These are phyloP conservation scores for Emiliania huxleyi DNA, from an alignment of 78 protist species.

Conservation along the genomic window DNA sequence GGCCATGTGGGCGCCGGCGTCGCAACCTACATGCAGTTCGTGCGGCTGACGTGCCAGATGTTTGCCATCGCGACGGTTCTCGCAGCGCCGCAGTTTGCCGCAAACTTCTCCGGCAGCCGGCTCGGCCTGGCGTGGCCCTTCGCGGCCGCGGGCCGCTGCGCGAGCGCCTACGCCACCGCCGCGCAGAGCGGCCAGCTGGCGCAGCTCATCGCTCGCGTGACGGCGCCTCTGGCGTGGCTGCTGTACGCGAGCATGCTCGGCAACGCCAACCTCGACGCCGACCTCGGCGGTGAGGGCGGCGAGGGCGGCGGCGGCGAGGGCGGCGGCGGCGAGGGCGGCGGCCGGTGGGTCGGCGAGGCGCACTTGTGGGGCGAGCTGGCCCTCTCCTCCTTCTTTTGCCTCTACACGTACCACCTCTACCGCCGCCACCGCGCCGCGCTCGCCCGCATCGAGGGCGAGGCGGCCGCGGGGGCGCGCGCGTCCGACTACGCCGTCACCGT, in stretches of 20 bases:
- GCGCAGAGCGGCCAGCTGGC: neutral
- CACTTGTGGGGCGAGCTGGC: neutral
- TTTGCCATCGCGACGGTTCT: neutral
- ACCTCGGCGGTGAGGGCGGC: neutral
- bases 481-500: neutral
- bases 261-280: neutral
- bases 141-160: neutral
- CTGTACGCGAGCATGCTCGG: neutral
- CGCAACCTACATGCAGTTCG: neutral
- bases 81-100: neutral
- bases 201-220: neutral
- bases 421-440: neutral
- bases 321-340: neutral
- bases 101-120: neutral
- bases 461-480: neutral
- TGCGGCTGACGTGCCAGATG: neutral
- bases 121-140: neutral
- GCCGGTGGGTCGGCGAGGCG: neutral
- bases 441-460: neutral
- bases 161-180: neutral
- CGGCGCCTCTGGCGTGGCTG: neutral
- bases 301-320: neutral
- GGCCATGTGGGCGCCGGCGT: neutral
- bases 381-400: neutral
- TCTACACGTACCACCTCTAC: neutral